These are phyloP conservation scores for Kalanchoe fedtschenkoi DNA, from an alignment of 164 flowering plant genomes.

Conservation along the genomic window DNA sequence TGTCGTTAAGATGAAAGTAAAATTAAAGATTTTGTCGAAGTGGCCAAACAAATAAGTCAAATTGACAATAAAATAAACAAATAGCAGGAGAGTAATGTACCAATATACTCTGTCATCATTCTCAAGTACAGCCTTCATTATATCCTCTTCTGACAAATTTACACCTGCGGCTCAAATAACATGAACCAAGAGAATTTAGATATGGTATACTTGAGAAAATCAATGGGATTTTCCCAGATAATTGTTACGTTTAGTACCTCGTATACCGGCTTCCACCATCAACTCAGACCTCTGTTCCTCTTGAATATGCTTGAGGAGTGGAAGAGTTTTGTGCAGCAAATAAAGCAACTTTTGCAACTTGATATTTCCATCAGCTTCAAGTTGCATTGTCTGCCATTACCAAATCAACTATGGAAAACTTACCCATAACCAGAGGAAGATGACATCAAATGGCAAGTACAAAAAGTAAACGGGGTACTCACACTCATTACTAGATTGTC, in stretches of 20 bases:
- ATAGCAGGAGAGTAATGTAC: conserved; percentile 22
- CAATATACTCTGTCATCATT: conserved; percentile 62
- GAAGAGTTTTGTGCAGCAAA: conserved; percentile 45
- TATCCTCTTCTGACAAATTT: conserved; percentile 27
- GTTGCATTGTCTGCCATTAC: conserved; percentile 23
- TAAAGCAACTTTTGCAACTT: conserved; percentile 43
- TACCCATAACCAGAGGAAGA: neutral
- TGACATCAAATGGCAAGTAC: neutral
- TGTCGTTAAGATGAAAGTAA: conserved; percentile 12
- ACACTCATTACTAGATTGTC: conserved; percentile 26
- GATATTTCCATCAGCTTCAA: conserved; percentile 24
- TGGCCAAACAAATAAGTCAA: neutral
- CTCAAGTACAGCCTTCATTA: conserved; percentile 28
- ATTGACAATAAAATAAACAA: conserved; percentile 4
- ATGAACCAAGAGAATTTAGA: conserved; percentile 1
- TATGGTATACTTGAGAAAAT: neutral
- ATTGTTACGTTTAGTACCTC: conserved; percentile 25
- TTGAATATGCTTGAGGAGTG: conserved; percentile 50
- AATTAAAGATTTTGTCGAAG: neutral
- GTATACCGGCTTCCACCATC: conserved; percentile 33
- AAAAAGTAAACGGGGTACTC: conserved; percentile 4
- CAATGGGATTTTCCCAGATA: neutral
- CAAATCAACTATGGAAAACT: neutral
- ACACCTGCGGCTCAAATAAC: conserved; percentile 22
- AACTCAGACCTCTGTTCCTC: conserved; percentile 52